These are phyloP conservation scores for Mucor velutinosus DNA, from an alignment of 371 early-diverging fungal genomes.

Conservation along the genomic window DNA sequence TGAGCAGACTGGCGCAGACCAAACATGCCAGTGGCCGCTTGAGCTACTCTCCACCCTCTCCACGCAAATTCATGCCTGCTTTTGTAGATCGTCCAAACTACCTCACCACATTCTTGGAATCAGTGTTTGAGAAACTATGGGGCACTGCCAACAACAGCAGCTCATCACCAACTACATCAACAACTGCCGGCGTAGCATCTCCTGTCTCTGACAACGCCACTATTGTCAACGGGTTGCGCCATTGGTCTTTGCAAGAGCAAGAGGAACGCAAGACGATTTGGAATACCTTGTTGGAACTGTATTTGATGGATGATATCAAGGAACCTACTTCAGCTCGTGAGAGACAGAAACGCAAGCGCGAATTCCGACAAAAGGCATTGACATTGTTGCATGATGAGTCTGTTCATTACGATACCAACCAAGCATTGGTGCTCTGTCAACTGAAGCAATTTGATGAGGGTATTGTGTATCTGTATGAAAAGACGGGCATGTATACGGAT, in stretches of 20 bases:
- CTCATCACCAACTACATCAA: slow-evolving; percentile 7
- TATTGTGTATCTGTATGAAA: slow-evolving; percentile 84
- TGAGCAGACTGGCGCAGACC: slow-evolving; percentile 9
- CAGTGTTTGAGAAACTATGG: slow-evolving; percentile 63
- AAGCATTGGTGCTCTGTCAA: slow-evolving; percentile 89
- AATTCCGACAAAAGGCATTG: slow-evolving; percentile 44
- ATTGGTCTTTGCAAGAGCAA: slow-evolving; percentile 39
- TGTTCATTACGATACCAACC: slow-evolving; percentile 84
- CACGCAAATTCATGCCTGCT: slow-evolving; percentile 67
- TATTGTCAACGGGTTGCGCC: not conserved
- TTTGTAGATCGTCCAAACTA: slow-evolving; percentile 78
- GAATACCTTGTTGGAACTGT: slow-evolving; percentile 92
- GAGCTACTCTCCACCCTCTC: slow-evolving; percentile 55
- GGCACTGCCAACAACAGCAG: slow-evolving; percentile 16
- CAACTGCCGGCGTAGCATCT: not conserved
- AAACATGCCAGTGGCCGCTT: slow-evolving; percentile 10
- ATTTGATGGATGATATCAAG: slow-evolving; percentile 45
- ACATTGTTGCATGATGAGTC: slow-evolving; percentile 43
- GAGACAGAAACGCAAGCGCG: slow-evolving; percentile 32
- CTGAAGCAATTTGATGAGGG: slow-evolving; percentile 82
- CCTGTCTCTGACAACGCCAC: not conserved
- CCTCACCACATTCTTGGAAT: slow-evolving; percentile 75
- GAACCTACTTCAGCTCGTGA: slow-evolving; percentile 20
- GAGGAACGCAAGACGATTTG: slow-evolving; percentile 76
- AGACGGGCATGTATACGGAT: slow-evolving; percentile 78